Evolutionary conservation across 768 basidiomycete species (phyloP), one percentile per base, ranked within the genome.

Genomic region (Tubosaeta sp.): DNA sequence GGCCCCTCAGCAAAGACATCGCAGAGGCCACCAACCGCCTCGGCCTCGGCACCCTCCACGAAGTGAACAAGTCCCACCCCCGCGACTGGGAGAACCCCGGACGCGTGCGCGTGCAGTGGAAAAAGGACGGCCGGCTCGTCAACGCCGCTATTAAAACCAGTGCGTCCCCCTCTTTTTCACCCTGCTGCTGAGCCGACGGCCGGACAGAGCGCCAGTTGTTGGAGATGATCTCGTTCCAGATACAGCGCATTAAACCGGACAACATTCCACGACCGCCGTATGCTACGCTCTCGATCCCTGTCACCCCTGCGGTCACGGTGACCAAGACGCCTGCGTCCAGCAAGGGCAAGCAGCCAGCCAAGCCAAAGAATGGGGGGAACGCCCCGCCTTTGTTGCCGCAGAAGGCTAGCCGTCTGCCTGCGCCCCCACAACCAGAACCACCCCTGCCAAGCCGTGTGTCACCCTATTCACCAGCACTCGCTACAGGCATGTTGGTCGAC

Each of bases 11-110:
- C 70, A 87, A 90, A 59, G 92, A 93, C 60, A 95, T 99, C 47
- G 87, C 90, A 2, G 86, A 90, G 51, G 94, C 90, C 7, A 84
- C 87, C 22, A 80, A 73, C 58, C 74, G 83, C 27, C 71, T 98
- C 13, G 87, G 93, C 2, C 73, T 97, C 8, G 80, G 84, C 12
- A 82, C 86, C 2, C 76, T 96, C 5, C 91, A 94, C 59, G 94
- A 98, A 73, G 90, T 91, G 32, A 79, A 82, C 62, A 97, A 94
- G 69, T 75, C 81, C 24, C 95, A 99, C 62, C 95, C 95, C 11
- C 81, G 90, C 46, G 95, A 99, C 68, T 99, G 95, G 95, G 94
- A 90, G 63, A 99, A 99, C 67, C 95, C 95, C 0, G 95, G 95
- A 9, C 81, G 95, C 22, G 91, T 99, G 52, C 82, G 92, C 56